Evolutionary conservation across 345 rosid genomes (phyloP).

Genomic region (Eucalyptus virginea): DNA sequence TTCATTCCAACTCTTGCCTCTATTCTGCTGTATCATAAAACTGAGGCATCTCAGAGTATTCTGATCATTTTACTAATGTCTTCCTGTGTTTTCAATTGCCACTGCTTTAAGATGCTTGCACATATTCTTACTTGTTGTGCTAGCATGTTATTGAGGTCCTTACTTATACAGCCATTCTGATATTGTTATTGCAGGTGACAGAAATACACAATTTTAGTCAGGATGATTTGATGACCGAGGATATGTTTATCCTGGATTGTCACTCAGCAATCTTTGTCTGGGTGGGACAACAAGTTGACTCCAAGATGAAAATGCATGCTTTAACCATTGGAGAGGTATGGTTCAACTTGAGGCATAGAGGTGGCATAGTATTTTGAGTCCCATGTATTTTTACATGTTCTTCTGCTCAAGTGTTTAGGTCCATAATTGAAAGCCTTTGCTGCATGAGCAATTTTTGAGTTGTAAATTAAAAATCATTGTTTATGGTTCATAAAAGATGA

Average conservation of each 20-base stretch:
- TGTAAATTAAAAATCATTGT: background rate
- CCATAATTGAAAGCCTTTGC: background rate
- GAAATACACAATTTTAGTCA: constrained; percentile 87
- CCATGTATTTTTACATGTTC: background rate
- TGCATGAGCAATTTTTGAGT: background rate
- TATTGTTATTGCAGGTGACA: constrained; percentile 39
- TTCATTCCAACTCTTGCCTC: background rate
- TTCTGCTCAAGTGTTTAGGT: background rate
- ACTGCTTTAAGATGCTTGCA: background rate
- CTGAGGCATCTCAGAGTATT: background rate
- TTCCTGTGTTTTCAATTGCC: background rate
- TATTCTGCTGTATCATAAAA: background rate
- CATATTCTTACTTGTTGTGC: background rate
- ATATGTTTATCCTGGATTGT: constrained; percentile 84
- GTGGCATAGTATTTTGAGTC: background rate
- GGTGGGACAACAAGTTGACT: constrained; percentile 90
- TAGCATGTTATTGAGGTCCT: background rate
- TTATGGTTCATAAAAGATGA: background rate
- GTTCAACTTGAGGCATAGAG: background rate
- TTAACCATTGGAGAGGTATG: constrained; percentile 82
- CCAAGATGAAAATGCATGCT: constrained; percentile 57
- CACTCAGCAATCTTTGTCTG: constrained; percentile 82
- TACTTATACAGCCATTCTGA: background rate
- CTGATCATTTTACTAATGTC: background rate
- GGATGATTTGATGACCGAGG: constrained; percentile 99